Base-by-base conservation (phyloP, 495 filamentous ascomycete species). In the Cryomyces antarcticus region DNA sequence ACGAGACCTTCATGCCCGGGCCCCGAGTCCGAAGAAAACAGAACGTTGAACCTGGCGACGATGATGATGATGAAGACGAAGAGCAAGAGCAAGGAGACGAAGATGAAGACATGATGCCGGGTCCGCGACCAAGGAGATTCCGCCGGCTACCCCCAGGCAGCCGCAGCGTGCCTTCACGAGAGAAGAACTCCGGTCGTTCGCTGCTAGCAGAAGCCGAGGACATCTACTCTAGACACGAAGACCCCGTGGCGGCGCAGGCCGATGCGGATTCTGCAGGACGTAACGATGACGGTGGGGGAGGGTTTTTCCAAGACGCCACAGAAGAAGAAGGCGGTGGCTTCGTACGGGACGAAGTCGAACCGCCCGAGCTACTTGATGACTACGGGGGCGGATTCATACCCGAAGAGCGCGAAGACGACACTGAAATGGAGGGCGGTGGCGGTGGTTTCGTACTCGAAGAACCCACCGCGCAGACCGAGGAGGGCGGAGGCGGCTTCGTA, bases 221-320 rank as follows among this genome's bases (percentile, higher is more conserved):
- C 17, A 24, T 24, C 17, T 24, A 24, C 17, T 24, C 17, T 24
- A 2, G 17, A 24, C 17, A 24, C 17, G 17, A 24, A 24, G 17
- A 24, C 1, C 17, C 17, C 17, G 17, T 24, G 17, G 17, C 17
- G 17, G 17, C 17, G 17, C 17, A 24, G 17, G 17, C 17, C 17
- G 17, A 24, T 24, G 17, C 17, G 17, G 17, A 24, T 24, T 24
- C 17, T 24, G 17, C 17, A 24, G 17, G 2, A 24, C 17, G 17
- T 2, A 24, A 24, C 9, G 33, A 35, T 35, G 33, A 9, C 9
- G 33, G 33, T 9, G 33, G 9, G 33, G 56, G 52, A 12, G 53
- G 53, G 17, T 54, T 60, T 43, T 46, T 60, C 31, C 50, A 42
- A 9, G 54, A 51, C 11, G 52, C 46, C 5, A 34, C n/a, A 0